phyloP scores from a whole-genome alignment of 495 filamentous ascomycete genomes.

The Letharia lupina region DNA sequence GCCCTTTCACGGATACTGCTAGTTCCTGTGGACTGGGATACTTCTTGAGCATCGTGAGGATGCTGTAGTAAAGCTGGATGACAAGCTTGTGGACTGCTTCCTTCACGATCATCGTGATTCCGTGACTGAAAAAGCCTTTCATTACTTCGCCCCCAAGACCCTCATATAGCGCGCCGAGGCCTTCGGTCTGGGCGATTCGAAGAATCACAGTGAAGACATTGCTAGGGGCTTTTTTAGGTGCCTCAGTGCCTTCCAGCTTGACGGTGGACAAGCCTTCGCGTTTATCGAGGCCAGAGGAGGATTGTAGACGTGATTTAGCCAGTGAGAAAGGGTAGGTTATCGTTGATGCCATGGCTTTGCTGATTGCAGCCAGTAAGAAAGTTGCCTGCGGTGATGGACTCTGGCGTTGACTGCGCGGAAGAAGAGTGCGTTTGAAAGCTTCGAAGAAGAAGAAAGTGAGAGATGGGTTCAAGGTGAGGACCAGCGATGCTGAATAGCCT shows the following conservation, averaged over 20 bases:
- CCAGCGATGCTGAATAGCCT: constrained; percentile 72
- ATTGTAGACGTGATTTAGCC: constrained; percentile 69
- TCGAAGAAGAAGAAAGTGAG: constrained; percentile 81
- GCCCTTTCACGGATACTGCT: constrained; percentile 37
- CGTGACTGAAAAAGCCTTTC: constrained; percentile 80
- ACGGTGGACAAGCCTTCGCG: constrained; percentile 9
- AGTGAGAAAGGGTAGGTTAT: constrained; percentile 83
- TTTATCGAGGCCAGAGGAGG: constrained; percentile 25
- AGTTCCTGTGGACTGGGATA: constrained; percentile 37
- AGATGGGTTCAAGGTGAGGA: constrained; percentile 79
- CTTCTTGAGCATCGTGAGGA: constrained; percentile 29
- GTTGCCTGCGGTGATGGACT: constrained; percentile 46
- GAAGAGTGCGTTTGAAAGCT: constrained; percentile 51
- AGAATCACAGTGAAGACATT: constrained; percentile 57
- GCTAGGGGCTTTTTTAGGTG: constrained; percentile 24
- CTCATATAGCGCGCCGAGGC: constrained; percentile 62
- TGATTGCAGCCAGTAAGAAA: constrained; percentile 71
- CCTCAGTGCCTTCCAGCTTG: constrained; percentile 18
- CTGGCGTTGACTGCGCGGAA: constrained; percentile 42
- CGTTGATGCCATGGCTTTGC: constrained; percentile 69
- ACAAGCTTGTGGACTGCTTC: constrained; percentile 69
- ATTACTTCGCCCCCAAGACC: constrained; percentile 69
- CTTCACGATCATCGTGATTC: constrained; percentile 84
- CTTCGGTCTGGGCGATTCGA: constrained; percentile 57
- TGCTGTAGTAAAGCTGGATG: constrained; percentile 55